Evolutionary conservation across 306 rosid genomes (phyloP), one percentile per base, ranked within the genome.

Genomic region (Chamaecrista fasciculata): DNA sequence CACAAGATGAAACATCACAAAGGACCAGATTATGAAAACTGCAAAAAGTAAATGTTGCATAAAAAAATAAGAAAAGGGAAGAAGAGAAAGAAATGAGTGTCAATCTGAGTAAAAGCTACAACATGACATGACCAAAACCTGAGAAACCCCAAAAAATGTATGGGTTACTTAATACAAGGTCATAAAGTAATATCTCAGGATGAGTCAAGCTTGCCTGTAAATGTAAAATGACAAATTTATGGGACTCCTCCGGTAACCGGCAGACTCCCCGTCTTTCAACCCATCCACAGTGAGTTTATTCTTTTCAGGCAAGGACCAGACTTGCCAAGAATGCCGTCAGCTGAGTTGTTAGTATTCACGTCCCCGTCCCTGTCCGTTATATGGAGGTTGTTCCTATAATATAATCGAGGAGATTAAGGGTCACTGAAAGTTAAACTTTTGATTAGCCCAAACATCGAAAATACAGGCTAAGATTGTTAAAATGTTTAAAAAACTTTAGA

Each of bases 311-410:
- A 47, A 56, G 29, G 50, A 37, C 20, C 55, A n/a, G 34, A 55
- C 64, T 26, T 46, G 72, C 70, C 61, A 5, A 20, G 36, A 75
- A 46, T 28, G 52, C 50, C 71, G 26, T 81, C 79, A 69, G 72
- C 70, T 29, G 2, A 31, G 49, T 18, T 64, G 48, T 86, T 79
- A 94, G 77, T 84, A 90, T 7, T 93, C 95, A 28, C 92, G 83
- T 71, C 97, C 96, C 75, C n/a, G n/a, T n/a, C n/a, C n/a, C n/a
- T n/a, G n/a, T n/a, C n/a, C n/a, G n/a, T 86, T 88, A 67, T 85
- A 88, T 4, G 86, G 90, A 72, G 86, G 85, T 75, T 94, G 85
- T 75, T 94, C 98, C 98, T 94, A 89, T 62, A 67, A 66, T 25
- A 57, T 21, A 69, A 14, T 67, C 0, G 50, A 31, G 42, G 37